Percentiles rank a stretch among this genome's conserved stretches.
Evolutionary conservation across 345 rosid species (phyloP).

Genomic region (Lumnitzera racemosa): DNA sequence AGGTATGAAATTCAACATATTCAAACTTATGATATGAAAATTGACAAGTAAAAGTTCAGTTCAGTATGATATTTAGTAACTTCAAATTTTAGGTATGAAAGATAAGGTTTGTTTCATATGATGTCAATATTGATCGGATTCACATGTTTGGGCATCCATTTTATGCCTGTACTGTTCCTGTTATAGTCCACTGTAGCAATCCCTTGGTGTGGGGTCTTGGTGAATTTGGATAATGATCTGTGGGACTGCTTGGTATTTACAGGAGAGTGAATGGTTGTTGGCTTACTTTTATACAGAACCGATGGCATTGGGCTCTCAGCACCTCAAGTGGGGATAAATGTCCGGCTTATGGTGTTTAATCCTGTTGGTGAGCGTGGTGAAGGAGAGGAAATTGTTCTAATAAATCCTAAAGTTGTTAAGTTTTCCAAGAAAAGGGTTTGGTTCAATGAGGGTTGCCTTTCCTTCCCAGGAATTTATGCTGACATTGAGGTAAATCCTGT

Average conservation of each 20-base stretch:
- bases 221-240: not conserved
- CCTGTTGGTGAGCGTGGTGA: constrained; percentile 62
- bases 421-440: constrained; percentile 56
- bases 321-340: constrained; percentile 90
- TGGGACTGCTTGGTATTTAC: constrained; percentile 8
- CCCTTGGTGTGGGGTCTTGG: not conserved
- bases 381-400: constrained; percentile 85
- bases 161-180: too few relatives aligned
- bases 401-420: constrained; percentile 71
- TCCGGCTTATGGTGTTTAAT: constrained; percentile 92
- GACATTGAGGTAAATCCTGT: constrained; percentile 55
- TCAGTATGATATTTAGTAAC: too few relatives aligned
- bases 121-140: too few relatives aligned
- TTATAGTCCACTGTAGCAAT: too few relatives aligned
- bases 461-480: constrained; percentile 86
- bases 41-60: too few relatives aligned
- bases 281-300: constrained; percentile 57
- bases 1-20: too few relatives aligned
- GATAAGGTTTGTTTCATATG: too few relatives aligned
- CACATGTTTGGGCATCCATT: too few relatives aligned
- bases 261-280: constrained; percentile 24
- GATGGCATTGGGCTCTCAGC: constrained; percentile 97
- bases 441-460: constrained; percentile 82
- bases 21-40: too few relatives aligned
- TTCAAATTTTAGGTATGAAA: too few relatives aligned